A percentile compares a stretch with the other conserved stretches of the same genome.
Conservation (phyloP, 139 green algal genomes). For the Closterium sp. region DNA sequence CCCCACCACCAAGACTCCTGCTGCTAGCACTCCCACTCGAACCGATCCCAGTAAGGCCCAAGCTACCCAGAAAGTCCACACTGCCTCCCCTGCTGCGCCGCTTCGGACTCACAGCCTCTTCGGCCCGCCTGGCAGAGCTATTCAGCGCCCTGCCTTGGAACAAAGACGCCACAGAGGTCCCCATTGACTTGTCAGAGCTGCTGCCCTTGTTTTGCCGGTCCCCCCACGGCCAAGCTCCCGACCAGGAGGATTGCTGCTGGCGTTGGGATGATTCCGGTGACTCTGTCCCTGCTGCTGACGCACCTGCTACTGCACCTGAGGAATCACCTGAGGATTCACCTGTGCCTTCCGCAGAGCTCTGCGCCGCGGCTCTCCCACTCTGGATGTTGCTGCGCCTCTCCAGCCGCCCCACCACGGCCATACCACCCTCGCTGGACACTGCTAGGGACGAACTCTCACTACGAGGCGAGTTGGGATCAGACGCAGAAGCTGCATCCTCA, state of each 20-base stretch:
- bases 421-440: background rate
- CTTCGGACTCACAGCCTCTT: too few species aligned
- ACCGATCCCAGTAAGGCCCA: too few species aligned
- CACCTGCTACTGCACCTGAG: too few species aligned
- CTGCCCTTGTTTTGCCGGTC: too few species aligned
- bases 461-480: background rate
- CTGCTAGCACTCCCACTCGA: background rate
- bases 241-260: too few species aligned
- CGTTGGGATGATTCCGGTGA: too few species aligned
- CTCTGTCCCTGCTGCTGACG: too few species aligned
- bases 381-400: background rate
- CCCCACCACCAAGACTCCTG: background rate
- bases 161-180: background rate
- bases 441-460: background rate
- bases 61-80: too few species aligned
- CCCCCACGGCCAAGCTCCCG: too few species aligned
- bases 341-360: too few species aligned
- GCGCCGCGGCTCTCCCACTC: background rate
- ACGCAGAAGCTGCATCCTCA: background rate
- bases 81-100: too few species aligned
- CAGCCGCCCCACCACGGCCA: background rate
- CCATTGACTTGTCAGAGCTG: background rate
- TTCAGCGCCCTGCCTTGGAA: background rate
- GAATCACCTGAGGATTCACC: background rate
- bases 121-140: too few species aligned